Conservation (phyloP, 768 basidiomycete genomes). For the Trametes villosa region DNA sequence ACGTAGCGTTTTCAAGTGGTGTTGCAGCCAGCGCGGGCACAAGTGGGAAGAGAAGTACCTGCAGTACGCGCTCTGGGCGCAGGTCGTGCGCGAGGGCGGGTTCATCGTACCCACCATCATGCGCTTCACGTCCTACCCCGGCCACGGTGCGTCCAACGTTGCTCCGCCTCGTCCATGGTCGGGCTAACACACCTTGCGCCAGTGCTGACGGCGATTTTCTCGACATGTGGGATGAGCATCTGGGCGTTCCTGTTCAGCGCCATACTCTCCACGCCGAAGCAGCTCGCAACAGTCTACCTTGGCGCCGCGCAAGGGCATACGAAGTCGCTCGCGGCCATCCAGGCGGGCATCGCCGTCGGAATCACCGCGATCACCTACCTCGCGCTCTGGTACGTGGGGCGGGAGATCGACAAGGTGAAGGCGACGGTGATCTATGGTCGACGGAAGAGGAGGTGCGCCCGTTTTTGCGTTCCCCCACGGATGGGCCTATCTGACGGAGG, state of each 20-base stretch:
- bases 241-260: conserved; percentile 74
- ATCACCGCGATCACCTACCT: conserved; percentile 70
- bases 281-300: conserved; percentile 88
- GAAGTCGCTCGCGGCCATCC: conserved; percentile 40
- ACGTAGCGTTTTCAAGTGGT: conserved; percentile 83
- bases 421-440: conserved; percentile 64
- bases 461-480: not conserved
- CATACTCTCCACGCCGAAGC: conserved; percentile 80
- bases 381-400: conserved; percentile 84
- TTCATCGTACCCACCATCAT: conserved; percentile 80
- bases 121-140: conserved; percentile 80
- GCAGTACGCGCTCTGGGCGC: conserved; percentile 51
- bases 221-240: conserved; percentile 84
- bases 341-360: conserved; percentile 64
- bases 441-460: conserved; percentile 63
- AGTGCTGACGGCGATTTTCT: conserved; percentile 85
- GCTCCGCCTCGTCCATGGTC: not conserved
- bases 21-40: conserved; percentile 71
- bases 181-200: conserved; percentile 70
- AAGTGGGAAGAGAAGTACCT: conserved; percentile 54
- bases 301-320: conserved; percentile 46
- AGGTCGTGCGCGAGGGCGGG: conserved; percentile 82
- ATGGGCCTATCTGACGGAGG: too few species aligned
- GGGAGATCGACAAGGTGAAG: conserved; percentile 68
- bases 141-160: conserved; percentile 61